A percentile compares a stretch with the other conserved stretches of the same genome.
Evolutionary conservation across 2,329 filamentous ascomycete species (phyloP).

Genomic region (Colletotrichum higginsianum): DNA sequence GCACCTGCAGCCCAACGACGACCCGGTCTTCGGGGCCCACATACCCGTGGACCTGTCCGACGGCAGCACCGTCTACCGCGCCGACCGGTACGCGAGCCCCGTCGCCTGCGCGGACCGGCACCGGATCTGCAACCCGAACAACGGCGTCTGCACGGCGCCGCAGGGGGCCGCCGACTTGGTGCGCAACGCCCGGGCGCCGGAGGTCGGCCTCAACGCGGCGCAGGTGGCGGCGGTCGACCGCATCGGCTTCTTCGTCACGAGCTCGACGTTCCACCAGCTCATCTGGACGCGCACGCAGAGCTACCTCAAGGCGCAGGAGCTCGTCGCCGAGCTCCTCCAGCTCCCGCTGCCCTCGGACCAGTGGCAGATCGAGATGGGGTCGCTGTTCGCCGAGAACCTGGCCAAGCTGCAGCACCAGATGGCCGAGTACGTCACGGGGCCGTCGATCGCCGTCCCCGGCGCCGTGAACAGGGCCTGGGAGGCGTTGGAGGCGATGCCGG

Average conservation of each 20-base stretch:
- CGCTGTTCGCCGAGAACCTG: conserved; percentile 12
- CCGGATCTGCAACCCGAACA: conserved; percentile 31
- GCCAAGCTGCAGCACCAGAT: conserved; percentile 12
- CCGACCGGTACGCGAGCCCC: conserved; percentile 17
- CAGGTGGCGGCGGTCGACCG: conserved; percentile 12
- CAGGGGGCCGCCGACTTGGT: background rate
- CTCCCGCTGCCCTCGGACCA: conserved; percentile 16
- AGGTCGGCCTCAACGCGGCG: background rate
- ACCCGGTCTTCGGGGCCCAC: conserved; percentile 25
- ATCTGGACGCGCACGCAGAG: conserved; percentile 22
- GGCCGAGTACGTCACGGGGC: conserved; percentile 3
- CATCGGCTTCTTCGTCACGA: background rate
- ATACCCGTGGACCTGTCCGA: background rate
- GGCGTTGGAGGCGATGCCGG: background rate
- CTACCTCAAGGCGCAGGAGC: conserved; percentile 18
- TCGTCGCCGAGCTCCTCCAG: conserved; percentile 17
- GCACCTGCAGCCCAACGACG: conserved; percentile 22
- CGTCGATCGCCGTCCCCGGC: background rate
- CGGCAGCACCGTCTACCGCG: background rate
- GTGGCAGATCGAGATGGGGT: conserved; percentile 27
- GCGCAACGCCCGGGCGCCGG: background rate
- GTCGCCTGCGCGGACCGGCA: conserved; percentile 25
- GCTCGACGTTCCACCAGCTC: conserved; percentile 15
- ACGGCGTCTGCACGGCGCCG: conserved; percentile 5
- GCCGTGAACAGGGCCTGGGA: background rate